Evolutionary conservation across 1,139 yeast species (phyloP).

Genomic region (Arxiozyma slooffiae): DNA sequence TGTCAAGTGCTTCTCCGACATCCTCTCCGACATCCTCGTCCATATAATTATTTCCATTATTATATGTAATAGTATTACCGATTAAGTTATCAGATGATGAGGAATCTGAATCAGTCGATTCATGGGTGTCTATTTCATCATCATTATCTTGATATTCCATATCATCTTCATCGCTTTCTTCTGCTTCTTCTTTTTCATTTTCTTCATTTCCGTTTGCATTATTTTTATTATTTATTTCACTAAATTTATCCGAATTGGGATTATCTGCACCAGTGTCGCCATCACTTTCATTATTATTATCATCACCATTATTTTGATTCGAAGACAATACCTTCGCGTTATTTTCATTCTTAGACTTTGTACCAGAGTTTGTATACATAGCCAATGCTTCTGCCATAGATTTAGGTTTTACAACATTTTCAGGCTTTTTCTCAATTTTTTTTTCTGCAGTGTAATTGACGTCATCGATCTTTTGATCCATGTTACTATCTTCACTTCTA

Average conservation of each 20-base stretch:
- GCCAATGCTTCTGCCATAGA: constrained; percentile 25
- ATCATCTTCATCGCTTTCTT: neutral
- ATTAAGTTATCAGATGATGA: neutral
- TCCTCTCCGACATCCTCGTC: constrained; percentile 20
- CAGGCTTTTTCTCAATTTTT: constrained; percentile 3
- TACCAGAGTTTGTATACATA: constrained; percentile 14
- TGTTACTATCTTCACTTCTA: constrained; percentile 16
- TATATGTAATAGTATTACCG: neutral
- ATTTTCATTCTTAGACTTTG: constrained; percentile 1
- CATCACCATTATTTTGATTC: neutral
- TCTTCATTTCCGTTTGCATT: constrained; percentile 7
- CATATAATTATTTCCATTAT: constrained; percentile 15
- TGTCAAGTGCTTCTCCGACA: constrained; percentile 8
- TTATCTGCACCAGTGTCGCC: constrained; percentile 20
- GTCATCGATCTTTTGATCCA: neutral
- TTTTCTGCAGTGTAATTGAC: neutral
- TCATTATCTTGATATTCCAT: constrained; percentile 1
- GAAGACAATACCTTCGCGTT: neutral
- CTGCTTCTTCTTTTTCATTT: neutral
- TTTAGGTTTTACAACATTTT: constrained; percentile 10
- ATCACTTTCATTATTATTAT: neutral
- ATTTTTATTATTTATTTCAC: constrained; percentile 1
- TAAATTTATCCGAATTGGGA: constrained; percentile 19
- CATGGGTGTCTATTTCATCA: neutral
- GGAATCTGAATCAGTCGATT: neutral